phyloP scores from a whole-genome alignment of 2,329 filamentous ascomycete genomes.

The Alternaria gaisen region DNA sequence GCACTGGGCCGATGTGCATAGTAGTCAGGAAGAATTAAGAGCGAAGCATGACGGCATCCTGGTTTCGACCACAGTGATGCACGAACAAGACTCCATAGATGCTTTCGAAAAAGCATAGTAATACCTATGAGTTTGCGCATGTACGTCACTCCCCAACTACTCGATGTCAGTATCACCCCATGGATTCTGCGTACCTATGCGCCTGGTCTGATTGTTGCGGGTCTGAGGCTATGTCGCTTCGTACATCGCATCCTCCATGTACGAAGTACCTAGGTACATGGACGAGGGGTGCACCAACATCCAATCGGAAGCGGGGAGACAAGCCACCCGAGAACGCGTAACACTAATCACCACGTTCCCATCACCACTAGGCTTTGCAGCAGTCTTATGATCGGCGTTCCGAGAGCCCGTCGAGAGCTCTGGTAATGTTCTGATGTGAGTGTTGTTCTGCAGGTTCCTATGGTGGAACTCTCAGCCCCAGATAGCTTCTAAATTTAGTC shows the following conservation, averaged over 20 bases:
- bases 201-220: slow-evolving; percentile 10
- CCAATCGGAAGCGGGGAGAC: too few species aligned
- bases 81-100: neutral
- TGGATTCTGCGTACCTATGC: neutral
- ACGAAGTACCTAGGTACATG: neutral
- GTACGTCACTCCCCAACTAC: neutral
- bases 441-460: too few species aligned
- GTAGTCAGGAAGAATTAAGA: slow-evolving; percentile 20
- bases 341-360: too few species aligned
- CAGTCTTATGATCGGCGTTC: neutral
- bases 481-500: neutral
- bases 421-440: neutral
- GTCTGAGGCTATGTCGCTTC: neutral
- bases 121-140: neutral
- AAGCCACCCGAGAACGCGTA: too few species aligned
- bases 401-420: neutral
- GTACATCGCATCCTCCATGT: neutral
- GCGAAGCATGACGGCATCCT: slow-evolving; percentile 11
- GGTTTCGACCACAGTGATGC: slow-evolving; percentile 5
- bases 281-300: neutral
- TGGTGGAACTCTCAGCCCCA: neutral
- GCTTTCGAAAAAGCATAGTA: neutral
- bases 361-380: neutral
- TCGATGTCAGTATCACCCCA: neutral
- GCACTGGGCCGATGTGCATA: slow-evolving; percentile 13